Evolutionary conservation across 1,284 basidiomycete genomes (phyloP).

Genomic region (Leccinum pseudoinsigne): DNA sequence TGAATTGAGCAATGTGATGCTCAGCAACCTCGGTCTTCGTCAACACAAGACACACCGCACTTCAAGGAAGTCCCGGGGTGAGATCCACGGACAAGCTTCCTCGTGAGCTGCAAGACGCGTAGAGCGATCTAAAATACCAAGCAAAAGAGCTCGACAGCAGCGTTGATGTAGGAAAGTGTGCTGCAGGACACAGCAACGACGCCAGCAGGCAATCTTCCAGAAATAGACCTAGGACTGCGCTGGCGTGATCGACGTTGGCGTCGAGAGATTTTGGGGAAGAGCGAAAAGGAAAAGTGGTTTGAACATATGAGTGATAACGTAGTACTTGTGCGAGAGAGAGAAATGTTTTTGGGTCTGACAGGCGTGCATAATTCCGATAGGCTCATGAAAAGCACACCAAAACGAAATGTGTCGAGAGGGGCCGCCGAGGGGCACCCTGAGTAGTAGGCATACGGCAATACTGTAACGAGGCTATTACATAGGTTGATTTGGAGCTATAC

Average conservation of each 20-base stretch:
- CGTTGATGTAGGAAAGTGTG: slow-evolving; percentile 43
- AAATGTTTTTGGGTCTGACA: slow-evolving; percentile 31
- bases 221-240: slow-evolving; percentile 45
- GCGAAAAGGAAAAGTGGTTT: slow-evolving; percentile 26
- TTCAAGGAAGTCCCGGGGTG: slow-evolving; percentile 45
- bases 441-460: too few relatives aligned
- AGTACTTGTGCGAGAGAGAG: slow-evolving; percentile 55
- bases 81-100: slow-evolving; percentile 29
- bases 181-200: slow-evolving; percentile 49
- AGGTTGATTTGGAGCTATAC: too few relatives aligned
- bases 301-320: slow-evolving; percentile 49
- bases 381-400: too few relatives aligned
- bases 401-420: too few relatives aligned
- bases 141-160: slow-evolving; percentile 51
- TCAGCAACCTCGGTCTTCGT: slow-evolving; percentile 32
- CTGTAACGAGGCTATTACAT: too few relatives aligned
- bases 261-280: slow-evolving; percentile 43
- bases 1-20: slow-evolving; percentile 40
- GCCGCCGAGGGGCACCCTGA: too few relatives aligned
- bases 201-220: slow-evolving; percentile 58
- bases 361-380: too few relatives aligned
- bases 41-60: slow-evolving; percentile 48
- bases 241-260: slow-evolving; percentile 22
- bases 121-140: slow-evolving; percentile 60
- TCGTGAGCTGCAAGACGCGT: slow-evolving; percentile 46